These are phyloP conservation scores for Alternaria hordeiaustralica DNA, from an alignment of 2,329 filamentous ascomycete genomes.

Conservation along the genomic window DNA sequence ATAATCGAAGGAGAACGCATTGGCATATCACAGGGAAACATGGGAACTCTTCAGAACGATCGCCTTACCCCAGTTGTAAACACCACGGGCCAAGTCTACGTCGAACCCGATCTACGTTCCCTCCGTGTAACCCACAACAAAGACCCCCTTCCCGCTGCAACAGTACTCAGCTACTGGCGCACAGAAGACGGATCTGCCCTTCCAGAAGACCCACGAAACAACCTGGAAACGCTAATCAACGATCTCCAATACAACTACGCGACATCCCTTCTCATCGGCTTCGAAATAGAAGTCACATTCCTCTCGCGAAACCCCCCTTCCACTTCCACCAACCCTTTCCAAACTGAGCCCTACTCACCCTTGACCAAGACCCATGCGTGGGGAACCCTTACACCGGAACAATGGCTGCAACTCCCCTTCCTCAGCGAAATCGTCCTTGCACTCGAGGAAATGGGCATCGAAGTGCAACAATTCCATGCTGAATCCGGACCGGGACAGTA, in stretches of 20 bases:
- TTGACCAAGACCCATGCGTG: slow-evolving; percentile 72
- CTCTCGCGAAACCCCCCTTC: slow-evolving; percentile 56
- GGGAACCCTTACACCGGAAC: slow-evolving; percentile 69
- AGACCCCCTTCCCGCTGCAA: slow-evolving; percentile 62
- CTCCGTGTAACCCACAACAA: slow-evolving; percentile 61
- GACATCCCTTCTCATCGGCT: slow-evolving; percentile 71
- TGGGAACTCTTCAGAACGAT: slow-evolving; percentile 74
- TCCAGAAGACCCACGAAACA: slow-evolving; percentile 65
- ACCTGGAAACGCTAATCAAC: slow-evolving; percentile 57
- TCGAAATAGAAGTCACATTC: slow-evolving; percentile 82
- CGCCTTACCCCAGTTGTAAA: slow-evolving; percentile 59
- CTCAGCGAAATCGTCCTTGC: slow-evolving; percentile 69
- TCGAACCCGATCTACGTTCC: slow-evolving; percentile 70
- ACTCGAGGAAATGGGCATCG: slow-evolving; percentile 68
- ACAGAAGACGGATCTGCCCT: slow-evolving; percentile 61
- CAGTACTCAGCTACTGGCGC: slow-evolving; percentile 70
- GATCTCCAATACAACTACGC: slow-evolving; percentile 59
- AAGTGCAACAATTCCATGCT: slow-evolving; percentile 75
- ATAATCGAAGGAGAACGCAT: slow-evolving; percentile 51
- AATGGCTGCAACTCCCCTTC: slow-evolving; percentile 65
- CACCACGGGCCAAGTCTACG: slow-evolving; percentile 68
- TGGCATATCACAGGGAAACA: slow-evolving; percentile 68
- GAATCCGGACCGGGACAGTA: slow-evolving; percentile 78
- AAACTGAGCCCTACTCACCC: slow-evolving; percentile 49
- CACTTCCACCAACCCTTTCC: slow-evolving; percentile 27